These are phyloP conservation scores for Clonostachys sp. DNA, from an alignment of 2,329 filamentous ascomycete genomes.

Conservation along the genomic window DNA sequence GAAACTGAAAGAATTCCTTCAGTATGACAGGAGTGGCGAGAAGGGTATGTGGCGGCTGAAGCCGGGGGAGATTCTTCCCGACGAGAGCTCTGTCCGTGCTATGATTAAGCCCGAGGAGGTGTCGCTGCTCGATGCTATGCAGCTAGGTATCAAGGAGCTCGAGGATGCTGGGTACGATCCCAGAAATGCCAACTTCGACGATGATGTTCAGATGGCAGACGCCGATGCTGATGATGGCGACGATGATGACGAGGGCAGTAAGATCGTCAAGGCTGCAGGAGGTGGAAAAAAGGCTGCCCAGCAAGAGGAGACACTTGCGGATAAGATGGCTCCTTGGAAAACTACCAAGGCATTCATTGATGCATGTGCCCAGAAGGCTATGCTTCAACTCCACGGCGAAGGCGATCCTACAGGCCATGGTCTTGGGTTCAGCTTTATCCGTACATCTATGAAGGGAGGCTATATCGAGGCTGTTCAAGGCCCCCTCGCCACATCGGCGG, in stretches of 20 bases:
- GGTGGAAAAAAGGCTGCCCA: conserved; percentile 41
- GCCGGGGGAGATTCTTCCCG: conserved; percentile 68
- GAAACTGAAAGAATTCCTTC: conserved; percentile 94
- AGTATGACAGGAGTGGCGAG: conserved; percentile 75
- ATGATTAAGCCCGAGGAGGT: conserved; percentile 97
- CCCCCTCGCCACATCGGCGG: conserved; percentile 63
- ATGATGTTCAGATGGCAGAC: conserved; percentile 58
- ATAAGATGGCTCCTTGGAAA: conserved; percentile 92
- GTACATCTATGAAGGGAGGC: conserved; percentile 97
- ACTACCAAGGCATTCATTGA: conserved; percentile 96
- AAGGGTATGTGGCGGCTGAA: conserved; percentile 80
- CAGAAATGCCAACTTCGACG: conserved; percentile 55
- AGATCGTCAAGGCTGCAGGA: conserved; percentile 19
- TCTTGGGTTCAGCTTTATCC: conserved; percentile 93
- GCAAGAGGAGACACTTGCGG: conserved; percentile 68
- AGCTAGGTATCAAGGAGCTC: conserved; percentile 86
- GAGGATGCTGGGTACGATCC: conserved; percentile 83
- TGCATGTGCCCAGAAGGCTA: conserved; percentile 89
- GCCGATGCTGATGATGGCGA: conserved; percentile 56
- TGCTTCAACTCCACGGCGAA: conserved; percentile 91
- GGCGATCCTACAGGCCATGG: conserved; percentile 93
- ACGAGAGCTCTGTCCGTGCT: conserved; percentile 73
- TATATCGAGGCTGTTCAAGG: conserved; percentile 77
- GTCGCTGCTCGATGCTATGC: conserved; percentile 92
- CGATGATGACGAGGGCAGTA: conserved; percentile 36